phyloP scores from a whole-genome alignment of 768 basidiomycete species.

The Hypsizygus marmoreus region DNA sequence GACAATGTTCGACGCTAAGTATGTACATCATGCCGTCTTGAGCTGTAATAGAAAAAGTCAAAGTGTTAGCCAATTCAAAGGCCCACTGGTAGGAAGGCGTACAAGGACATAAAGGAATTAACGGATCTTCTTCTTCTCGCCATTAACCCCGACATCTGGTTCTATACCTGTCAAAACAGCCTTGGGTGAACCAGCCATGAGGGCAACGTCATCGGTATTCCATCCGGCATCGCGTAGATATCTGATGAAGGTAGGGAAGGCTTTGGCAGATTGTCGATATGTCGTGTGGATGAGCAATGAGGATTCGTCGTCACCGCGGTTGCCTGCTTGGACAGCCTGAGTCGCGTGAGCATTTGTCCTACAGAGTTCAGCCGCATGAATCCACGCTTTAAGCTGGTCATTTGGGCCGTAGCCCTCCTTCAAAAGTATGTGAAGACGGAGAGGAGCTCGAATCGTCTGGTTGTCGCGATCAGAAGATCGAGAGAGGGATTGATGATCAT shows the following conservation, averaged over 20 bases:
- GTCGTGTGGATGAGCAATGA: conserved; percentile 21
- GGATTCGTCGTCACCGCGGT: conserved; percentile 10
- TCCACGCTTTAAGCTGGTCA: conserved; percentile 63
- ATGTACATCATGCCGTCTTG: conserved; percentile 5
- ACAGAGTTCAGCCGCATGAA: conserved; percentile 41
- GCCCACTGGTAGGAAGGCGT: neutral
- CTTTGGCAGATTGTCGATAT: conserved; percentile 14
- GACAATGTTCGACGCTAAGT: neutral
- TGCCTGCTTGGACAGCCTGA: neutral
- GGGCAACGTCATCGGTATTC: conserved; percentile 35
- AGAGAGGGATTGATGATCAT: conserved; percentile 32
- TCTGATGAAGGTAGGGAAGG: conserved; percentile 26
- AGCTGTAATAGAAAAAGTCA: neutral
- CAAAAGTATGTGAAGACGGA: conserved; percentile 46
- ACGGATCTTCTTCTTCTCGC: conserved; percentile 23
- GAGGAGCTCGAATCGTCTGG: conserved; percentile 15
- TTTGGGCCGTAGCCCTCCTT: conserved; percentile 47
- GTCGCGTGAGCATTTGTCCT: conserved; percentile 11
- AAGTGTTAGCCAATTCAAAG: neutral
- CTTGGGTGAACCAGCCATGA: conserved; percentile 33
- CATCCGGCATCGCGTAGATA: conserved; percentile 35
- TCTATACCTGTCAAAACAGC: conserved; percentile 25
- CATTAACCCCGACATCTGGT: conserved; percentile 1
- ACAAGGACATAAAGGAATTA: conserved; percentile 9
- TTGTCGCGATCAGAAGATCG: conserved; percentile 8